A percentile compares a stretch with the other conserved stretches of the same genome.
These are phyloP conservation scores for Irineochytrium annulatum DNA, from an alignment of 192 early-diverging fungal species.

Conservation along the genomic window DNA sequence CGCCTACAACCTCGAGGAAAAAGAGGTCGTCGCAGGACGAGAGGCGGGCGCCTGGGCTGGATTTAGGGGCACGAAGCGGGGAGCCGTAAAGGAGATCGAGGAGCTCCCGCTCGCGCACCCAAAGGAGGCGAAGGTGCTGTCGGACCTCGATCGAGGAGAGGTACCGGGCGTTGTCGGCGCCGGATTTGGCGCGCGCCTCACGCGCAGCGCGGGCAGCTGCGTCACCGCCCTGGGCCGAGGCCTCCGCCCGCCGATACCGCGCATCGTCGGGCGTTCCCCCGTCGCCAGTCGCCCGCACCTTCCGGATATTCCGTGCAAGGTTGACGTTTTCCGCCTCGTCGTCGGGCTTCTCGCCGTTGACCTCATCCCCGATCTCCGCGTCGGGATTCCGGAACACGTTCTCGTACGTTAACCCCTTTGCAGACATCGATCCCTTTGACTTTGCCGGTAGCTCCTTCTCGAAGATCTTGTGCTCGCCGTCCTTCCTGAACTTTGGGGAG, in stretches of 20 bases:
- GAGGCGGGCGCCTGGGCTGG: slow-evolving; percentile 23
- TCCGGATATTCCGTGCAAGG: background rate
- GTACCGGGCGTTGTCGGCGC: slow-evolving; percentile 23
- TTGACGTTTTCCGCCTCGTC: background rate
- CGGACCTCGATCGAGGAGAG: slow-evolving; percentile 78
- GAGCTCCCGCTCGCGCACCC: slow-evolving; percentile 69
- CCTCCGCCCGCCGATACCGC: slow-evolving; percentile 3
- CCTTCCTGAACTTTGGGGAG: slow-evolving; percentile 71
- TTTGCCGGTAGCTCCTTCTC: slow-evolving; percentile 67
- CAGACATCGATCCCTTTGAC: slow-evolving; percentile 54
- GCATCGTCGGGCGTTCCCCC: no score
- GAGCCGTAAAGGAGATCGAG: slow-evolving; percentile 78
- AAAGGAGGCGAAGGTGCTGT: slow-evolving; percentile 71
- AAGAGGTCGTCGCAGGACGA: slow-evolving; percentile 73
- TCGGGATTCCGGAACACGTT: slow-evolving; percentile 18
- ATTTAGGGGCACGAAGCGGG: slow-evolving; percentile 17
- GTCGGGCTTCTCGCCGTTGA: background rate
- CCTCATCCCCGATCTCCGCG: slow-evolving; percentile 11
- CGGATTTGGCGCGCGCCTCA: background rate
- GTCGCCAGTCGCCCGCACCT: background rate
- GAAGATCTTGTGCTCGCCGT: slow-evolving; percentile 83
- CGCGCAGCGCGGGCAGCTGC: slow-evolving; percentile 9
- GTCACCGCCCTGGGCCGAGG: slow-evolving; percentile 23
- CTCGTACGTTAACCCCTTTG: slow-evolving; percentile 47
- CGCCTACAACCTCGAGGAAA: slow-evolving; percentile 87